Evolutionary conservation across 2,329 filamentous ascomycete species (phyloP), one percentile per base, ranked within the genome.

Genomic region (Claviceps sp.): DNA sequence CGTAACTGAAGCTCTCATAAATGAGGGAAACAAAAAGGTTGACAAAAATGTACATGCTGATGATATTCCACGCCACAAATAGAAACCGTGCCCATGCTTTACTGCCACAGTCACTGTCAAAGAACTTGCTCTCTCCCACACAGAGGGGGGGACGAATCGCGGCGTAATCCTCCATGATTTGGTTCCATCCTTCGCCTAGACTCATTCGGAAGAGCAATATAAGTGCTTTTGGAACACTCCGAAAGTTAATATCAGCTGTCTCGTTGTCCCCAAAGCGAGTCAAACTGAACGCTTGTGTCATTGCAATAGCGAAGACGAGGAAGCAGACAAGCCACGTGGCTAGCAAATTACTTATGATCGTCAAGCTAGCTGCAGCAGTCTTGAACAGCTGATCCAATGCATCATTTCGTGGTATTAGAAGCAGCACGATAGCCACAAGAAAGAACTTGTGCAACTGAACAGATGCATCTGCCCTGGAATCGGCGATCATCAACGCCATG

Each of bases 41-140:
- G 63, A 97, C 91, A 63, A 98, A 98, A 62, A 98, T 95, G 70
- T 98, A 98, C 93, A 98, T 98, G 85, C 91, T 97, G 68, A 98
- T 78, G 61, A 98, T 91, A 72, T 98, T 98, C 93, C 93, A 98
- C 4, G 85, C 81, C 53, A 97, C 89, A 72, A 98, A 98, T 9
- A 98, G 74, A 37, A 83, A 81, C 49, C 89, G 78, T 7, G 93
- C 89, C 89, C 93, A 98, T 41, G 82, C 78, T 49, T 82, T 79
- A 69, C 91, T 95, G 54, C 93, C 93, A 63, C 93, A 98, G 68
- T 98, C 94, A 61, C 89, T 93, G 43, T 87, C 72, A 61, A 89
- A 91, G 67, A 95, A 96, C 41, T 77, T 76, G 1, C 71, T 62
- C 38, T 77, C 77, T 20, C 83, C 75, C 1, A 90, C 89, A 68